Evolutionary conservation across 306 rosid species (phyloP), one percentile per base, ranked within the genome.

Genomic region (Gleditsia sinensis): DNA sequence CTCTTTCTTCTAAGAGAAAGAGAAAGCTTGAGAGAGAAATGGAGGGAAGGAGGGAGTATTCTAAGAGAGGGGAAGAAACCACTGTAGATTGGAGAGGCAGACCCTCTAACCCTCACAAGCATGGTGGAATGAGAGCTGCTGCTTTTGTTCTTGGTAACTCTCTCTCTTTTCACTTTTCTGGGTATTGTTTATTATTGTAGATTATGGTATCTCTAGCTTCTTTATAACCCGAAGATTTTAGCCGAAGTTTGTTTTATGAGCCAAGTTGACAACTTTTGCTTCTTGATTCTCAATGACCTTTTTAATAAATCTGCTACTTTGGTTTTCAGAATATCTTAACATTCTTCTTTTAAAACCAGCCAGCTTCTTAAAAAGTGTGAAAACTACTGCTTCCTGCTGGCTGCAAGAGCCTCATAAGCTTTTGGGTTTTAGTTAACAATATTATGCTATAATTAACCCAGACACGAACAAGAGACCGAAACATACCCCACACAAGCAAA

Each of bases 31-130:
- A 51, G 37, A 51, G 61, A 64, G 25, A 45, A 86, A 54, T 70
- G 76, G 67, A 77, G 37, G 67, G 72, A 60, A 34, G 69, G 54
- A 49, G 23, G 60, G 71, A 61, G 78, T 36, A 36, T 42, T 53
- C 77, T 59, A 73, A 85, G 75, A 50, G 87, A 86, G 73, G 79
- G 32, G 61, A 80, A 39, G 87, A 83, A 13, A 17, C 45, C 42
- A 77, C 87, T 21, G 83, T 90, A 42, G 96, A 90, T 67, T 90
- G 96, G 96, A 86, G 96, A 79, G 96, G 96, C 45, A 82, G 85
- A 81, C 88, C 89, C 37, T 87, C 96, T 68, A 71, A 78, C 32
- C 76, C 91, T 10, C 25, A 21, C 59, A 78, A 71, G 39, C 92
- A 90, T 40, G 96, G 96, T 19, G 96, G 92, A 23, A 86, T 86